Percentiles rank a stretch among this genome's conserved stretches.
Conservation (phyloP, 2,329 filamentous ascomycete species). For the Cladosporium sp. region DNA sequence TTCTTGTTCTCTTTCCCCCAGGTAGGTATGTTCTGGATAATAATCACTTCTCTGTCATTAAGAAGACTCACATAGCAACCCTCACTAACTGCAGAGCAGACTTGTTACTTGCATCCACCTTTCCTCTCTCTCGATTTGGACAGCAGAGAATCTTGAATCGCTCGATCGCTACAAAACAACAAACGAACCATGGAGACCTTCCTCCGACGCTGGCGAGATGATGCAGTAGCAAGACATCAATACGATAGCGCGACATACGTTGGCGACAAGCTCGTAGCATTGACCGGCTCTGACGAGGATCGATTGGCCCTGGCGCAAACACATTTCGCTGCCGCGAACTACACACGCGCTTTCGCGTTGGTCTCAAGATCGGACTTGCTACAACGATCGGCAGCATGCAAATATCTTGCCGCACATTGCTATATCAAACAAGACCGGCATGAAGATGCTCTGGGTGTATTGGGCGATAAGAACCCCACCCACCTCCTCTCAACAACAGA, state of each 20-base stretch:
- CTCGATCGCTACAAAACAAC: not conserved
- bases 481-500: conserved; percentile 71
- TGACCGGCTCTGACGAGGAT: conserved; percentile 95
- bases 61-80: no score
- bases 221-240: conserved; percentile 92
- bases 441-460: conserved; percentile 78
- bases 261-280: conserved; percentile 89
- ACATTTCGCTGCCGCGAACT: conserved; percentile 93
- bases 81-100: not conserved
- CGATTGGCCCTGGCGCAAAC: conserved; percentile 98
- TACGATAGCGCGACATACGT: conserved; percentile 97
- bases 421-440: conserved; percentile 88
- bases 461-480: conserved; percentile 91
- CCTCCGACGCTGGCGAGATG: conserved; percentile 89
- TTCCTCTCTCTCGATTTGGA: not conserved
- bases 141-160: not conserved
- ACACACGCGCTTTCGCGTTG: conserved; percentile 83
- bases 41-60: not conserved
- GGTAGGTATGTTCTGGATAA: conserved; percentile 18
- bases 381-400: conserved; percentile 75
- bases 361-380: conserved; percentile 81
- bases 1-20: not conserved
- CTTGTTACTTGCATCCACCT: not conserved
- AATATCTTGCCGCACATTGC: conserved; percentile 91
- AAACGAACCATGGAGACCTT: conserved; percentile 83